Evolutionary conservation across 2,329 filamentous ascomycete genomes (phyloP), one percentile per base, ranked within the genome.

Genomic region (Verticillium alfalfae): DNA sequence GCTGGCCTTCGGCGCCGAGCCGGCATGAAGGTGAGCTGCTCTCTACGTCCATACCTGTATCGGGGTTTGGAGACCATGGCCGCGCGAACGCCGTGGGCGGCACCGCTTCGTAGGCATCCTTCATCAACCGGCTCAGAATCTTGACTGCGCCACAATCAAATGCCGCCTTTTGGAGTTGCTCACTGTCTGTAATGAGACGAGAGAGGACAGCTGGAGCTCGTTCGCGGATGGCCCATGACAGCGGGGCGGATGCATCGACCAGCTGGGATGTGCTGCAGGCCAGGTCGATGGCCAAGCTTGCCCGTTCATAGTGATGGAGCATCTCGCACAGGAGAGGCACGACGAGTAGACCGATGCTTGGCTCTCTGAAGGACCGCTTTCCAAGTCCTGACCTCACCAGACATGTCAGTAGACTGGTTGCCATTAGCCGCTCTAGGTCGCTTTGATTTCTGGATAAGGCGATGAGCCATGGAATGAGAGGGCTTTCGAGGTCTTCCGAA

Each of bases 151-250:
- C 74, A 61, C 80, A 81, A 63, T 97, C 91, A 54, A 88, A 89
- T 0, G 93, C 92, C 41, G 92, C 88, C 68, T 88, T 90, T 74
- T 98, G 94, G 60, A 98, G 81, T 62, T 85, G 83, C 63, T 90
- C 86, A 71, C 88, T 92, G 69, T 95, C 91, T 34, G 87, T 86
- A 18, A 97, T 87, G 45, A 98, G 80, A 56, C 88, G 86, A 16
- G 92, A 91, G 60, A 98, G 80, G 12, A 96, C 84, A 1, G 86
- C 83, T 8, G 93, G 91, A 2, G 90, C 87, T 64, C 86, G 85
- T 71, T 94, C 91, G 61, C 87, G 80, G 13, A 92, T 80, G 9
- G 77, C 73, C 67, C 84, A 80, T 26, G 78, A 77, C 13, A 76
- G 69, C 13, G 78, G 75, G 36, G 71, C 74, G 36, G 73, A 68